Percentiles rank a stretch among this genome's conserved stretches.
These are phyloP conservation scores for Sugiyamaella grinbergsii DNA, from an alignment of 1,139 yeast genomes.

Conservation along the genomic window DNA sequence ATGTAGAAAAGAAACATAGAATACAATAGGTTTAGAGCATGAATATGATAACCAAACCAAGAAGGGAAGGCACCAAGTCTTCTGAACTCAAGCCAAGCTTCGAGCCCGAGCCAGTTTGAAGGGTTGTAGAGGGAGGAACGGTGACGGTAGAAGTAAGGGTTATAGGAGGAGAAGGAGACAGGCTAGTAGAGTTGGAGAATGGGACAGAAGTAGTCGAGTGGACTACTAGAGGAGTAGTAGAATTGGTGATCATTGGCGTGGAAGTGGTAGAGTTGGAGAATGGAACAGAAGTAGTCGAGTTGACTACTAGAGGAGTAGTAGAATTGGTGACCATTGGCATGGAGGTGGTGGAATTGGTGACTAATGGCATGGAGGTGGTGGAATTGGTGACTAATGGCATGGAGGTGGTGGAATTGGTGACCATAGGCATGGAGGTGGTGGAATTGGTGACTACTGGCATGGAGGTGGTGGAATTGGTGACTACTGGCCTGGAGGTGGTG, in stretches of 20 bases:
- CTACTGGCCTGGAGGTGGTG: no score
- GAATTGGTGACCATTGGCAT: no score
- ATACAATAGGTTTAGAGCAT: background rate
- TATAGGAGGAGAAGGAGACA: background rate
- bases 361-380: background rate
- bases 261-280: background rate
- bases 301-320: background rate
- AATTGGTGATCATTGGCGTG: no score
- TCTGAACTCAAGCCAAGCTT: background rate
- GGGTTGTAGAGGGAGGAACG: background rate
- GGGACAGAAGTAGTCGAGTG: background rate
- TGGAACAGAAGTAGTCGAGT: background rate
- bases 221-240: background rate
- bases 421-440: no score
- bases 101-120: background rate
- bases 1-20: background rate
- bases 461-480: no score
- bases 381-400: no score
- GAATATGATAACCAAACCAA: background rate
- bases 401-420: no score
- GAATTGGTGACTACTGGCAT: no score
- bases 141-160: slow-evolving; percentile 5
- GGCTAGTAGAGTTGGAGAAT: background rate
- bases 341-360: background rate
- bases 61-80: background rate